These are phyloP conservation scores for Bretschneidera sinensis DNA, from an alignment of 345 rosid species.

Conservation along the genomic window DNA sequence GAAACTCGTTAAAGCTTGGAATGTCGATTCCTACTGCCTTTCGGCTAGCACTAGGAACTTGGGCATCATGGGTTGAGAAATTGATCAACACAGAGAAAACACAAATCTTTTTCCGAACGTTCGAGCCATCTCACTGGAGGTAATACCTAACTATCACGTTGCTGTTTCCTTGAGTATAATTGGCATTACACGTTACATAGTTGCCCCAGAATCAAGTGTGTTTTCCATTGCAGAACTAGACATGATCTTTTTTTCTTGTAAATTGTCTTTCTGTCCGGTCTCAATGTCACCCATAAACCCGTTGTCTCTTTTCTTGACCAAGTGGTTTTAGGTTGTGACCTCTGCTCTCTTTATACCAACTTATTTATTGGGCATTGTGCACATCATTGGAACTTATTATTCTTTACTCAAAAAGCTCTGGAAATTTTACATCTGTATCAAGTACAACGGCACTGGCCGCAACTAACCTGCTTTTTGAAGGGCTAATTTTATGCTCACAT, in stretches of 20 bases:
- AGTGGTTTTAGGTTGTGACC: too few species aligned
- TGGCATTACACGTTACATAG: not conserved
- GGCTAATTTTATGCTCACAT: not conserved
- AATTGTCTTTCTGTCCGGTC: not conserved
- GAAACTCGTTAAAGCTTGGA: slow-evolving; percentile 68
- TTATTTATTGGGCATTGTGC: not conserved
- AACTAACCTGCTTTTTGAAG: not conserved
- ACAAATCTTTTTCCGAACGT: slow-evolving; percentile 65
- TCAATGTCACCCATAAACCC: not conserved
- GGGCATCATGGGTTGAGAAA: slow-evolving; percentile 77
- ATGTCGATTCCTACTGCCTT: slow-evolving; percentile 78
- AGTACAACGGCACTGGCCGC: not conserved
- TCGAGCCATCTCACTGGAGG: slow-evolving; percentile 95
- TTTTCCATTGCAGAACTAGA: too few species aligned
- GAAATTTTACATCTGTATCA: not conserved
- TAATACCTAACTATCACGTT: slow-evolving; percentile 15
- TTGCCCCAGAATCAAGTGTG: too few species aligned
- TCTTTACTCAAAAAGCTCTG: not conserved
- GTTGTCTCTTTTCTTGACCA: not conserved
- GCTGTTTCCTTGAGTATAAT: not conserved
- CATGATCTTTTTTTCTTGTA: too few species aligned
- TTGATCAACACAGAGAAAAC: slow-evolving; percentile 56
- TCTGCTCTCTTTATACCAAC: too few species aligned
- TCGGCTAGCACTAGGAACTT: slow-evolving; percentile 66
- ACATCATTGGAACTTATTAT: not conserved